Percentiles rank a stretch among this genome's conserved stretches.
phyloP scores from a whole-genome alignment of 2,329 filamentous ascomycete genomes.

The Ophiocordyceps unilateralis region DNA sequence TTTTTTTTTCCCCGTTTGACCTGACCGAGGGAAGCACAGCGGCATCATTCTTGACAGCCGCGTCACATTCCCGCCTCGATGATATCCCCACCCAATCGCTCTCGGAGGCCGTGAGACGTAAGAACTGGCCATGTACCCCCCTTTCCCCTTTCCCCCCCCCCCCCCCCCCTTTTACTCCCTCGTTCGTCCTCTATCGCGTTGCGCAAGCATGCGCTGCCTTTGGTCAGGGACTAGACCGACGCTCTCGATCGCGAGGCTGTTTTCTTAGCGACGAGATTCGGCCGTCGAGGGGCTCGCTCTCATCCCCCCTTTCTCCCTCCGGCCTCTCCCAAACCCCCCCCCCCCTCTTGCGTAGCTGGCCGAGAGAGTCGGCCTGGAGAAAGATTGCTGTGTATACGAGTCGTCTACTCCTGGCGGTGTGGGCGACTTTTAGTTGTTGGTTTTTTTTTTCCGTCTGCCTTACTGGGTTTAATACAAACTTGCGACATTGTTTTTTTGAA shows the following conservation, averaged over 20 bases:
- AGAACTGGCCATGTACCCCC: neutral
- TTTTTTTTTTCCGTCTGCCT: too few species aligned
- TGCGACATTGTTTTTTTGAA: too few species aligned
- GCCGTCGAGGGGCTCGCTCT: too few species aligned
- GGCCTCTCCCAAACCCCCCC: too few species aligned
- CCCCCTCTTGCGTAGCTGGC: neutral
- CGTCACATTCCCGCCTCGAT: neutral
- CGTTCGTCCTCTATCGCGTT: neutral
- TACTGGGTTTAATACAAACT: neutral
- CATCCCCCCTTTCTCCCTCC: too few species aligned
- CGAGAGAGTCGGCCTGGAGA: neutral
- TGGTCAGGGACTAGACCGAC: neutral
- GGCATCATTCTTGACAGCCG: neutral
- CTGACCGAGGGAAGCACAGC: neutral
- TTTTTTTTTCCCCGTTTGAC: neutral
- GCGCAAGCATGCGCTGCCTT: neutral
- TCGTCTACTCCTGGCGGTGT: neutral
- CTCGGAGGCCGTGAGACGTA: neutral
- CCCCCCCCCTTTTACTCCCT: neutral
- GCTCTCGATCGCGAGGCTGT: neutral
- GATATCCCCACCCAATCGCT: neutral
- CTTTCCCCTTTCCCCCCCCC: neutral
- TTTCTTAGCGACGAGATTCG: too few species aligned
- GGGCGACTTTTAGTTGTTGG: neutral
- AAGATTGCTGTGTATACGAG: neutral